These are phyloP conservation scores for Papiliotrema flavescens DNA, from an alignment of 1,284 basidiomycete genomes.

Conservation along the genomic window DNA sequence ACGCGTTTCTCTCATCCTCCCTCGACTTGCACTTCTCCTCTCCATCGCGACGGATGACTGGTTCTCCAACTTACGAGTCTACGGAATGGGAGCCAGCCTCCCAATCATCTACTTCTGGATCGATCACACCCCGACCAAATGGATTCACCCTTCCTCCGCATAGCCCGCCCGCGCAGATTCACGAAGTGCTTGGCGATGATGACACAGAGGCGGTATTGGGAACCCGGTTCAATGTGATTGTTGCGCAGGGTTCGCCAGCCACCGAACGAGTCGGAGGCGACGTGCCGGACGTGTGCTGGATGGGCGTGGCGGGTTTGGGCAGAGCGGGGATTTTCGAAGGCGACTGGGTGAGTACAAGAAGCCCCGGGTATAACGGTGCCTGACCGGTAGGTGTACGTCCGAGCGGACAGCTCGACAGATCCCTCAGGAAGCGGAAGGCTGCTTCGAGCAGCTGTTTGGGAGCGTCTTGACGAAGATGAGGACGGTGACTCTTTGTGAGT, in stretches of 20 bases:
- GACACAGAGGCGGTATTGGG: conserved; percentile 16
- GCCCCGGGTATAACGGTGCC: background rate
- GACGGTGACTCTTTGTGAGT: conserved; percentile 28
- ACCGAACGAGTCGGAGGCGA: background rate
- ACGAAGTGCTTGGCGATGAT: conserved; percentile 3
- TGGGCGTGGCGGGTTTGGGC: conserved; percentile 58
- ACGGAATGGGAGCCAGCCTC: conserved; percentile 18
- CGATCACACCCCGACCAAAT: conserved; percentile 43
- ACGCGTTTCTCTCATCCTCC: conserved; percentile 34
- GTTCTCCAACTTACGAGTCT: conserved; percentile 12
- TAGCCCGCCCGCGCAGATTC: conserved; percentile 23
- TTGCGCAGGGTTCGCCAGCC: conserved; percentile 10
- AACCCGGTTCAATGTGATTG: conserved; percentile 20
- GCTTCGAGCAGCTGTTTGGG: conserved; percentile 59
- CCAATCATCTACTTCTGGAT: conserved; percentile 37
- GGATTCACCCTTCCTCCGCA: conserved; percentile 8
- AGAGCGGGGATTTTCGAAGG: conserved; percentile 73
- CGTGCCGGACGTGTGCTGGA: conserved; percentile 35
- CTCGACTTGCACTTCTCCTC: conserved; percentile 17
- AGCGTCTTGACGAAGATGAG: conserved; percentile 44
- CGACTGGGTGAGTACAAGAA: conserved; percentile 65
- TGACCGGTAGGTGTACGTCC: too few relatives aligned
- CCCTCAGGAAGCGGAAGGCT: conserved; percentile 38
- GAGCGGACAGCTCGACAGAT: background rate
- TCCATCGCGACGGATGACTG: conserved; percentile 5